Percentiles rank a stretch among this genome's conserved stretches.
phyloP scores from a whole-genome alignment of 2,329 filamentous ascomycete genomes.

The Trichoderma koningiopsis region DNA sequence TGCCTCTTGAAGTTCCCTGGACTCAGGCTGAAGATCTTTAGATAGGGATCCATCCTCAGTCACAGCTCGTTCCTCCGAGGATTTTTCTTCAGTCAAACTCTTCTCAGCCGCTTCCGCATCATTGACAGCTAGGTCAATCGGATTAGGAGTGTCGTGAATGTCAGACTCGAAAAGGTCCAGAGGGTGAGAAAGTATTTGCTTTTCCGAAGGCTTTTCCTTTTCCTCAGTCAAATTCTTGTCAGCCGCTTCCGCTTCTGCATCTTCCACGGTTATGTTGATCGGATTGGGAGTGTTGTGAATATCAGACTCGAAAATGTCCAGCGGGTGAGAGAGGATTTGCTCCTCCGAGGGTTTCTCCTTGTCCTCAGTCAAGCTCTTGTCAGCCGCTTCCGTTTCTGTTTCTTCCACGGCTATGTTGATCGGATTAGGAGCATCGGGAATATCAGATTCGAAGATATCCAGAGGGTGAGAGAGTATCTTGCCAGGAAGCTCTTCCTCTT shows the following conservation, averaged over 20 bases:
- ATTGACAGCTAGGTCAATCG: neutral
- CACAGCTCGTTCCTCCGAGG: neutral
- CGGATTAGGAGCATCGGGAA: neutral
- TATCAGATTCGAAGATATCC: neutral
- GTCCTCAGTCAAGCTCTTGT: neutral
- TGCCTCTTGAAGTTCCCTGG: neutral
- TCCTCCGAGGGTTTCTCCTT: neutral
- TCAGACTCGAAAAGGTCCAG: neutral
- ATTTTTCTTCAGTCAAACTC: neutral
- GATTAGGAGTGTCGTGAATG: neutral
- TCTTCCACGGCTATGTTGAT: neutral
- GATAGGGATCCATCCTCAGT: neutral
- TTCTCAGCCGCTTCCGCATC: neutral
- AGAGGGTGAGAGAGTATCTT: neutral
- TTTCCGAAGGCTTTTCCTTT: neutral
- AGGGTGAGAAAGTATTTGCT: neutral
- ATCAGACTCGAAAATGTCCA: neutral
- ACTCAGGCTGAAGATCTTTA: slow-evolving; percentile 24
- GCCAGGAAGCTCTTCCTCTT: neutral
- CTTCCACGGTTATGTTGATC: neutral
- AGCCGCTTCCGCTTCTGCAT: neutral
- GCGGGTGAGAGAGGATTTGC: neutral
- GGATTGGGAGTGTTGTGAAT: neutral
- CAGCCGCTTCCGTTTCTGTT: neutral
- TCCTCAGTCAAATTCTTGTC: neutral